Conservation (phyloP, 176 grass and related monocot genomes). For the Triticum aestivum region IWGSC_CS_RefSeq_v2.1 NC_057811.1:455316419-455316918, state of each 20-base stretch:
- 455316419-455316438: slow-evolving; percentile 8
- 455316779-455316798: background rate
- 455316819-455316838: background rate
- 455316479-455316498: background rate
- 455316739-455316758: background rate
- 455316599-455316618: background rate
- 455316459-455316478: background rate
- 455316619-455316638: background rate
- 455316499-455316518: background rate
- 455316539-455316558: background rate
- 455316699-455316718: background rate
- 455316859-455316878: background rate
- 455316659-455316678: background rate
- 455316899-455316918: too few species aligned
- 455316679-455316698: background rate
- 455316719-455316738: background rate
- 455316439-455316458: background rate
- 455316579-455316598: background rate
- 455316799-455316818: too few species aligned
- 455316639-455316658: background rate
- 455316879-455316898: background rate
- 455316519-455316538: background rate
- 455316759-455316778: background rate
- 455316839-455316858: background rate
- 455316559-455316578: background rate